Evolutionary conservation across 352 stramenopile genomes (phyloP).

Genomic region (Pythium inflatum): DNA sequence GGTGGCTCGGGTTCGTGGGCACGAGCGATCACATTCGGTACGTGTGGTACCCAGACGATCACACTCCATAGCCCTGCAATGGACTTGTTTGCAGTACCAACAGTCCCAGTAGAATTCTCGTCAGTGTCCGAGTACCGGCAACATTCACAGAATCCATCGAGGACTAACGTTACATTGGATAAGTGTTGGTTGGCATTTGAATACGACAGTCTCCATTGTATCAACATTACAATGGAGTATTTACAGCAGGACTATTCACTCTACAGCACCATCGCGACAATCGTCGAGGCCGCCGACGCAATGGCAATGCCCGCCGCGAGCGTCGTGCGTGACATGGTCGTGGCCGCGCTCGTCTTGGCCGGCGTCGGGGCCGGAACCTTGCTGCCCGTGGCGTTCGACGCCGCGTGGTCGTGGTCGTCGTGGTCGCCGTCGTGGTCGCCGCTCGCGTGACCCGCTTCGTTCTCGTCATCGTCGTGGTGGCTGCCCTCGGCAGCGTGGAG

Average conservation of each 20-base stretch:
- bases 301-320: conserved; percentile 11
- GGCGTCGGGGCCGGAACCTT: conserved; percentile 14
- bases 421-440: neutral
- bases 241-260: conserved; percentile 9
- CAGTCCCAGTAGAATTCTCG: too few relatives aligned
- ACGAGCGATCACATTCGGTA: neutral
- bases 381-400: neutral
- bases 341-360: conserved; percentile 75
- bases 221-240: too few relatives aligned
- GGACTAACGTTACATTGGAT: too few relatives aligned
- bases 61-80: too few relatives aligned
- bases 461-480: conserved; percentile 16
- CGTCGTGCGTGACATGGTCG: conserved; percentile 50
- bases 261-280: neutral
- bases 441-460: too few relatives aligned
- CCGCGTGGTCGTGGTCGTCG: neutral
- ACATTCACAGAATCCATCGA: neutral
- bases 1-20: conserved; percentile 20
- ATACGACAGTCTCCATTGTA: too few relatives aligned
- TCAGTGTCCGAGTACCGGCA: neutral
- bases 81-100: too few relatives aligned
- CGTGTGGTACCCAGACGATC: too few relatives aligned
- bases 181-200: too few relatives aligned
- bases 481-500: conserved; percentile 19
- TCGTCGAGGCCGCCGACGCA: too few relatives aligned